Evolutionary conservation across 352 stramenopile species (phyloP).

Genomic region (Thraustochytrium striatum): DNA sequence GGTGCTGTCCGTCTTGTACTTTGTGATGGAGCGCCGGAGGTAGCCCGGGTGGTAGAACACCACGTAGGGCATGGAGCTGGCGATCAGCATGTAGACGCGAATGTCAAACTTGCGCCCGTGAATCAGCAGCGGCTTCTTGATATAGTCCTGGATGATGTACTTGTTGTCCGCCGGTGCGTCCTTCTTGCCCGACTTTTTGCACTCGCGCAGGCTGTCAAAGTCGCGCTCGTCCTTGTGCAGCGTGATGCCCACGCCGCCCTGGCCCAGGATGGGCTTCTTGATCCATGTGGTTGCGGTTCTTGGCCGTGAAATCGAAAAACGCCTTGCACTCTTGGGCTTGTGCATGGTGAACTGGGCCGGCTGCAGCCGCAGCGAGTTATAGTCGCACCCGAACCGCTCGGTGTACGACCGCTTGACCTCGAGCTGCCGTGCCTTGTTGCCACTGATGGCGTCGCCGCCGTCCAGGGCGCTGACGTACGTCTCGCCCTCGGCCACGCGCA

Average conservation of each 20-base stretch:
- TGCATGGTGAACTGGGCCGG: slow-evolving; percentile 48
- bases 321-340: slow-evolving; percentile 42
- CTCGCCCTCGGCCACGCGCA: slow-evolving; percentile 41
- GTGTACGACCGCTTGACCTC: slow-evolving; percentile 45
- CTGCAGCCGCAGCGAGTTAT: slow-evolving; percentile 46
- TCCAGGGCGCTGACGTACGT: slow-evolving; percentile 47
- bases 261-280: slow-evolving; percentile 47
- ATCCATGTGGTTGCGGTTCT: slow-evolving; percentile 44
- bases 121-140: slow-evolving; percentile 78
- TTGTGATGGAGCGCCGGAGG: slow-evolving; percentile 41
- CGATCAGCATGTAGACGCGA: slow-evolving; percentile 75
- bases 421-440: slow-evolving; percentile 49
- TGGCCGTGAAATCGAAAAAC: too few species aligned
- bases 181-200: slow-evolving; percentile 47
- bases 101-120: slow-evolving; percentile 87
- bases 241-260: slow-evolving; percentile 43
- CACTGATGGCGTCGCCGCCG: slow-evolving; percentile 44
- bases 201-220: slow-evolving; percentile 32
- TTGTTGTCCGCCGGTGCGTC: slow-evolving; percentile 51
- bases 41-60: slow-evolving; percentile 49
- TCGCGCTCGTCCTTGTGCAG: slow-evolving; percentile 37
- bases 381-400: slow-evolving; percentile 47
- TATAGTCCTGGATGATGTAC: slow-evolving; percentile 77
- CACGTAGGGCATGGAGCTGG: slow-evolving; percentile 44
- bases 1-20: neutral